These are phyloP conservation scores for Pneumocystis carinii DNA, from an alignment of 1,139 yeast genomes.

Conservation along the genomic window DNA sequence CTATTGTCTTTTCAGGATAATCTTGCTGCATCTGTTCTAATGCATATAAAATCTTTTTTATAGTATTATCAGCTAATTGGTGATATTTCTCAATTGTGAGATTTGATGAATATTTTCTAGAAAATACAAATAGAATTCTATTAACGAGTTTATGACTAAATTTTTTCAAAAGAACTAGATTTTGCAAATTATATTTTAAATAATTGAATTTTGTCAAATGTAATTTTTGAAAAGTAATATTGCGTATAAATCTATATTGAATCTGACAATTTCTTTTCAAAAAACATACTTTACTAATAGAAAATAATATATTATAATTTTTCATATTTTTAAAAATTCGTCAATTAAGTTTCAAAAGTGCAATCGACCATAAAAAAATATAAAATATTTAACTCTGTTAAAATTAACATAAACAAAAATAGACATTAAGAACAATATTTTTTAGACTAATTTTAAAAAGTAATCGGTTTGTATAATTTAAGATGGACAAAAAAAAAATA, in stretches of 20 bases:
- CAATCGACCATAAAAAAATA: too few relatives aligned
- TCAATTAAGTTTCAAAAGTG: too few relatives aligned
- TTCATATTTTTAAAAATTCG: not conserved
- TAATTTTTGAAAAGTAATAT: not conserved
- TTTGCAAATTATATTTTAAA: not conserved
- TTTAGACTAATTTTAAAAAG: not conserved
- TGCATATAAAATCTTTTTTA: not conserved
- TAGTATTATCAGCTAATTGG: not conserved
- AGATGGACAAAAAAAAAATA: not conserved
- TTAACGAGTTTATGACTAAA: not conserved
- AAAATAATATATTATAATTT: not conserved
- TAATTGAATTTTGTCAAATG: not conserved
- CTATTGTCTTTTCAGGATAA: not conserved
- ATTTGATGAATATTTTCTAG: not conserved
- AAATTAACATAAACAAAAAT: too few relatives aligned
- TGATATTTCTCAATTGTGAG: not conserved
- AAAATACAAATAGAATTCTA: not conserved
- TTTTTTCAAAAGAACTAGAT: not conserved
- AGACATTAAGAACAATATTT: not conserved
- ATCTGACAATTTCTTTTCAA: not conserved
- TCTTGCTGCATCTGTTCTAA: not conserved
- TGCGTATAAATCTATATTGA: not conserved
- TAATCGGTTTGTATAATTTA: not conserved
- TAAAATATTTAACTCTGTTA: too few relatives aligned
- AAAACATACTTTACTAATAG: not conserved